Base-by-base conservation (phyloP, 1,284 basidiomycete species). In the Microbotryum saponariae region DNA sequence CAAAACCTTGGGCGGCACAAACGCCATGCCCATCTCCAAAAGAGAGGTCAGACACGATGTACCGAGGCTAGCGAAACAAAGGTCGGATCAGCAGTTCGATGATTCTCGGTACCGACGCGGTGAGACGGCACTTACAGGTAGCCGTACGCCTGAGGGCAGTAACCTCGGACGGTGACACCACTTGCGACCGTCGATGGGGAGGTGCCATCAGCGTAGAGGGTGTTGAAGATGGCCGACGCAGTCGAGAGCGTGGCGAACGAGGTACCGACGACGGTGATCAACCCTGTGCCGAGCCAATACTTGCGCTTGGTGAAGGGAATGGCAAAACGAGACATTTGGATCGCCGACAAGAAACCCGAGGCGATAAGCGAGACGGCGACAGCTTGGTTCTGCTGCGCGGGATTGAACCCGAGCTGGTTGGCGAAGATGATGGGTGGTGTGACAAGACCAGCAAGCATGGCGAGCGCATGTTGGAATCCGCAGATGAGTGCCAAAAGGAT, bases 261-360 rank as follows among this genome's bases (percentile, higher is more conserved):
- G 0, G 88, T 91, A 10, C 88, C 89, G n/a, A 91, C 88, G 2
- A 91, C 88, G 6, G 84, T 85, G 58, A 91, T 79, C 23, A 91
- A 75, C 0, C 90, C 89, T 8, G 87, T 88, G 4, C 87, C 87
- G 66, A 85, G 85, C 6, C 81, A 53, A 88, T 85, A 9, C 84
- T 85, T 83, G 64, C 46, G 25, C 27, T 54, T 48, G 20, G 72
- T 78, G 25, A 65, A 67, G 27, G 68, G 62, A 33, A 70, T 62
- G 29, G 69, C 66, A 42, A 68, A 76, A 72, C 69, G 67, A 12
- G 67, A 69, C 73, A 78, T 77, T 56, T 78, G 77, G 0, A 78
- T 54, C 51, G 73, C 71, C 8, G 72, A 74, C 10, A 77, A 68
- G 61, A 75, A 68, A 83, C 88, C 86, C 73, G 84, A 86, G 48